Evolutionary conservation across 371 early-diverging fungal species (phyloP), one percentile per base, ranked within the genome.

Genomic region (Circinella minor): DNA sequence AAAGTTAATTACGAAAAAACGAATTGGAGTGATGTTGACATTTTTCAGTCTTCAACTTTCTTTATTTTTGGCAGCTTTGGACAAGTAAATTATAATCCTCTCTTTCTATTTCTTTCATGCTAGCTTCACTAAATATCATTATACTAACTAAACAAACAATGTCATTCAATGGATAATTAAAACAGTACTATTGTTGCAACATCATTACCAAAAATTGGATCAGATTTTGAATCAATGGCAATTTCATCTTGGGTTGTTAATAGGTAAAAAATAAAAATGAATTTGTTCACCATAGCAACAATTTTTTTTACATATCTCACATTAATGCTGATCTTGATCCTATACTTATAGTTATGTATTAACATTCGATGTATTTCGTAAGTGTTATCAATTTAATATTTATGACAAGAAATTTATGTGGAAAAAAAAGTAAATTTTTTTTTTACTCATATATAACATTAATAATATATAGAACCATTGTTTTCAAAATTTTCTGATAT

Each of bases 41-140:
- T 84, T 84, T 69, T 49, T 86, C 43, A 83, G 85, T 49, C 74
- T 91, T 38, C 85, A 85, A 20, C 71, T 91, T 64, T 82, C 89
- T 0, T 71, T 92, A 7, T 93, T 95, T 74, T 83, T 95, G 67
- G 92, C 91, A 36, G 92, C 91, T 63, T 80, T 94, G 57, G 94
- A 94, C 73, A 86, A 75, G 84, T 81, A 80, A 75, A 59, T 27
- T 27, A 27, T 27, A 27, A 1, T 49, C 27, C 2, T 27, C 2
- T 27, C 27, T 27, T 27, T 27, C 27, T 27, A 27, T 27, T 2
- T 27, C 27, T 27, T 3, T 43, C 43, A 6, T 11, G 39, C 6
- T 9, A 43, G 6, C 11, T 43, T 43, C 3, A 3, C 27, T 27
- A 27, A 27, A 27, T 27, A 27, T 27, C 27, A 27, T 27, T 1